Evolutionary conservation across 2,329 filamentous ascomycete species (phyloP), one percentile per base, ranked within the genome.

Genomic region (Nemania sp.): DNA sequence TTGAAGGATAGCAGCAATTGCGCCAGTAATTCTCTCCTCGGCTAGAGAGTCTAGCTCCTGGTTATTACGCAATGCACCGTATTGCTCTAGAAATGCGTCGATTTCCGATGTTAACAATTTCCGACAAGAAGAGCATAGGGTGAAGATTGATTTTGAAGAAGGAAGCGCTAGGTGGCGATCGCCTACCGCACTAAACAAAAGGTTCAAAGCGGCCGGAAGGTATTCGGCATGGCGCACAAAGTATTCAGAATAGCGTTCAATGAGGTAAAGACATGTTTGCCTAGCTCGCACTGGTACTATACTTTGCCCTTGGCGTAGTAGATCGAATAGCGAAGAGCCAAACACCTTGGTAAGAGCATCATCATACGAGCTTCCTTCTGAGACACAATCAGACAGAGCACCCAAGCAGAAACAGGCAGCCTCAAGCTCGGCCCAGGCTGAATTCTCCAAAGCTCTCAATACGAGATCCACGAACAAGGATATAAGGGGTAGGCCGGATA

Each of bases 61-160:
- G 58, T 84, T 84, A 24, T 80, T 80, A n/a, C 87, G 82, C 58
- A 94, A 87, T n/a, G 84, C 83, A 65, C 87, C 83, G 76, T 94
- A 95, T 75, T 94, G 90, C 32, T 87, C 83, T 52, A 96, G 81
- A 74, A 97, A 94, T 0, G 88, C 87, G 57, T 83, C 82, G 3
- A 91, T 85, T 74, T 95, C 90, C 0, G 86, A 80, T 5, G 89
- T 88, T n/a, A 97, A 82, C 59, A 89, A 86, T 27, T 83, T 83
- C 43, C 93, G 87, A 71, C 93, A 96, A 32, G 92, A 92, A 0
- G 89, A 93, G 76, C 92, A 95, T 1, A 96, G 85, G 5, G 87
- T 88, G 35, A 87, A 84, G 41, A 97, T 94, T 0, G 92, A 92
- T 74, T 89, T 91, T 1, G 93, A 92, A 3, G 93, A 91, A 56